A percentile compares a stretch with the other conserved stretches of the same genome.
Evolutionary conservation across 768 basidiomycete species (phyloP).

Genomic region (Rhizopogon sp.): DNA sequence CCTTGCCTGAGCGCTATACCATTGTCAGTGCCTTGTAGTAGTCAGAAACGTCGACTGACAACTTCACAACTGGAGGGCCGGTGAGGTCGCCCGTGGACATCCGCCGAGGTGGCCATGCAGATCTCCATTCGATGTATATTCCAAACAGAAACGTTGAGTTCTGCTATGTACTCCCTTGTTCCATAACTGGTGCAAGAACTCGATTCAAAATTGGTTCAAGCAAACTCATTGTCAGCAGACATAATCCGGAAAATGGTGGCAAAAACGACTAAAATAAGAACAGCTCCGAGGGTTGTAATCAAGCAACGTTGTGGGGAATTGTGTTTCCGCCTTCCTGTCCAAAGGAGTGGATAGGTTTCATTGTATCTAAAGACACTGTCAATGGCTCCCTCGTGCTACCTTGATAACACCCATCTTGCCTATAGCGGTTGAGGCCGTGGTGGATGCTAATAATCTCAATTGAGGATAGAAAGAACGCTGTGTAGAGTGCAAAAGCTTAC

Average conservation of each 20-base stretch:
- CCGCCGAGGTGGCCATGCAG: slow-evolving; percentile 15
- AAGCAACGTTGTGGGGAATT: not conserved
- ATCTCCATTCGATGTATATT: slow-evolving; percentile 12
- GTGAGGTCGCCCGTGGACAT: slow-evolving; percentile 15
- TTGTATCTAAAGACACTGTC: not conserved
- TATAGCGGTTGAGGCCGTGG: not conserved
- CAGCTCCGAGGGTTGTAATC: not conserved
- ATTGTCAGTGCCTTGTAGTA: not conserved
- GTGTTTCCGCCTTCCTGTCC: not conserved
- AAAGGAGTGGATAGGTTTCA: not conserved
- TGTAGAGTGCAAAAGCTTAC: not conserved
- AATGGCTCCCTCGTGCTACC: not conserved
- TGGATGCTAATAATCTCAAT: no score
- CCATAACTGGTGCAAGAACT: slow-evolving; percentile 22
- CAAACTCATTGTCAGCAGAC: not conserved
- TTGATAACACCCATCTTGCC: no score
- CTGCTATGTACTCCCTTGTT: slow-evolving; percentile 24
- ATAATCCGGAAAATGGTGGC: not conserved
- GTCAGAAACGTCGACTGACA: not conserved
- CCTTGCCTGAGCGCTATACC: slow-evolving; percentile 11
- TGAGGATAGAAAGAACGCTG: no score
- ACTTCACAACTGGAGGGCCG: slow-evolving; percentile 20
- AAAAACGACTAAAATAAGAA: not conserved
- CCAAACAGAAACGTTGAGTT: slow-evolving; percentile 25
- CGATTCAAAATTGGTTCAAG: slow-evolving; percentile 12